These are phyloP conservation scores for Xylaria sp. DNA, from an alignment of 2,329 filamentous ascomycete genomes.

Conservation along the genomic window DNA sequence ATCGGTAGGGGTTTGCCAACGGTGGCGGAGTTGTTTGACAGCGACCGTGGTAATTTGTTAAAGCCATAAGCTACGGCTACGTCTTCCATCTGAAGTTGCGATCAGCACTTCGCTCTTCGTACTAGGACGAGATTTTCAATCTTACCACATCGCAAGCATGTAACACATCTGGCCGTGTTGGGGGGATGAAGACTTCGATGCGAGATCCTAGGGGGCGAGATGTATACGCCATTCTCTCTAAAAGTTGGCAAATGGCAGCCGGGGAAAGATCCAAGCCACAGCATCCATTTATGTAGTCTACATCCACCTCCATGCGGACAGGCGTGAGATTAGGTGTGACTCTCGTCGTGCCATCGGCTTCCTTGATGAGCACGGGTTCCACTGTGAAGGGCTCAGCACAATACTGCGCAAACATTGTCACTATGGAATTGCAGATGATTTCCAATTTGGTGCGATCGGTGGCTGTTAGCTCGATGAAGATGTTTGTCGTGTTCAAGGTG, in stretches of 20 bases:
- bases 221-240: slow-evolving; percentile 89
- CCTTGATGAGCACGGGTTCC: slow-evolving; percentile 90
- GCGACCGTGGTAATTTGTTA: slow-evolving; percentile 90
- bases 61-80: slow-evolving; percentile 96
- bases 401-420: slow-evolving; percentile 97
- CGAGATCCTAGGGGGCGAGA: slow-evolving; percentile 78
- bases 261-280: slow-evolving; percentile 83
- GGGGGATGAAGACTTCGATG: slow-evolving; percentile 83
- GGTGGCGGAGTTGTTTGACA: slow-evolving; percentile 76
- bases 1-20: slow-evolving; percentile 88
- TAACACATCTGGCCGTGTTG: slow-evolving; percentile 91
- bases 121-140: neutral
- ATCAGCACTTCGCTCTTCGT: slow-evolving; percentile 14
- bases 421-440: slow-evolving; percentile 93
- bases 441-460: slow-evolving; percentile 96
- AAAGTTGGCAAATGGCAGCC: slow-evolving; percentile 78
- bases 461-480: slow-evolving; percentile 97
- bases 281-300: slow-evolving; percentile 93
- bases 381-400: slow-evolving; percentile 89
- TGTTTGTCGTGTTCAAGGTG: slow-evolving; percentile 86
- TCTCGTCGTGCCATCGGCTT: slow-evolving; percentile 86
- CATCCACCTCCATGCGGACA: slow-evolving; percentile 80
- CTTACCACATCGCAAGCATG: slow-evolving; percentile 86
- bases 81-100: slow-evolving; percentile 78
- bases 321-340: slow-evolving; percentile 84